A percentile compares a stretch with the other conserved stretches of the same genome.
phyloP scores from a whole-genome alignment of 2,329 filamentous ascomycete genomes.

The Drechslera avenae region DNA sequence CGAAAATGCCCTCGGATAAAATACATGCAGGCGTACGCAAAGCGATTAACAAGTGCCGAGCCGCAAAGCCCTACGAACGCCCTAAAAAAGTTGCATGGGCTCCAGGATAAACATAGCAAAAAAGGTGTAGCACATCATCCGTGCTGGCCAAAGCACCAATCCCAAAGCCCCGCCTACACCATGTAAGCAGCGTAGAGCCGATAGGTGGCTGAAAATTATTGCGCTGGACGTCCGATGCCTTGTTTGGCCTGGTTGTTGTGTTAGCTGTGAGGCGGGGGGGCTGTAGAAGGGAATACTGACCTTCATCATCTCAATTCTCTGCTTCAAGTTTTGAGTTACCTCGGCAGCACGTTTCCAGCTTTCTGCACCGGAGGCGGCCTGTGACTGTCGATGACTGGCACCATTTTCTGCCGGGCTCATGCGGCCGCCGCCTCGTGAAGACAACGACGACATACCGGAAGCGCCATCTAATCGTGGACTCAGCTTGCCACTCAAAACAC shows the following conservation, averaged over 20 bases:
- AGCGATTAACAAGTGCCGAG: slow-evolving; percentile 1
- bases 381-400: slow-evolving; percentile 27
- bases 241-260: slow-evolving; percentile 43
- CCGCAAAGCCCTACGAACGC: slow-evolving; percentile 7
- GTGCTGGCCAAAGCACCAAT: background rate
- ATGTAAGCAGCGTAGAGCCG: background rate
- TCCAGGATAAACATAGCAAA: slow-evolving; percentile 1
- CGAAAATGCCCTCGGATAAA: slow-evolving; percentile 19
- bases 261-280: slow-evolving; percentile 16
- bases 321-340: slow-evolving; percentile 96
- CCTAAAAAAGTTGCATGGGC: background rate
- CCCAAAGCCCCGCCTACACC: background rate
- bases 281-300: slow-evolving; percentile 46
- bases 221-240: slow-evolving; percentile 40
- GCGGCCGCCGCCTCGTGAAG: slow-evolving; percentile 41
- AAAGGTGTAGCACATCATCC: slow-evolving; percentile 2
- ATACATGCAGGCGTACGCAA: slow-evolving; percentile 11
- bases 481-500: slow-evolving; percentile 47
- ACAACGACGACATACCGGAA: slow-evolving; percentile 39
- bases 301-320: slow-evolving; percentile 99
- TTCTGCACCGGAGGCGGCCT: slow-evolving; percentile 59
- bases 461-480: slow-evolving; percentile 46
- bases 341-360: slow-evolving; percentile 98
- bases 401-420: slow-evolving; percentile 41
- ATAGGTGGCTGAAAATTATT: slow-evolving; percentile 8